phyloP scores from a whole-genome alignment of 2,329 filamentous ascomycete genomes.

The Pseudogymnoascus destructans region DNA sequence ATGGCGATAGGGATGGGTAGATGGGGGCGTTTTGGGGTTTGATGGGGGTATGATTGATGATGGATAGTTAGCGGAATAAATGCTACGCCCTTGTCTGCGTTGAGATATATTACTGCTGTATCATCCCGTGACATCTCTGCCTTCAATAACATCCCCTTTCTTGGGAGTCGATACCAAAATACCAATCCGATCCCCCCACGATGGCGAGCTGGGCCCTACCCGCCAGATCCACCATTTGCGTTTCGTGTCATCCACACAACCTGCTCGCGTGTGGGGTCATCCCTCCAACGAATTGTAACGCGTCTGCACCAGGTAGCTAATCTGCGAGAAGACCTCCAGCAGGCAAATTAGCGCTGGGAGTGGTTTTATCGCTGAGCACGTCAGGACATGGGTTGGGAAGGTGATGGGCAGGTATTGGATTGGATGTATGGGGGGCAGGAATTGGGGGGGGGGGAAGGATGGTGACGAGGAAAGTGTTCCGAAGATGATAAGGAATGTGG shows the following conservation, averaged over 20 bases:
- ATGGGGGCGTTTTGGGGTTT: conserved; percentile 9
- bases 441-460: too few relatives aligned
- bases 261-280: not conserved
- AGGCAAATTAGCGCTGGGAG: not conserved
- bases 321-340: not conserved
- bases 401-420: not conserved
- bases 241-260: not conserved
- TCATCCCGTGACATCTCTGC: not conserved
- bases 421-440: too few relatives aligned
- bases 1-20: conserved; percentile 9
- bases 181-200: too few relatives aligned
- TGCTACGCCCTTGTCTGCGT: not conserved
- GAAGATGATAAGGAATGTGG: too few relatives aligned
- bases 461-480: too few relatives aligned
- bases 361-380: not conserved
- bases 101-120: not conserved
- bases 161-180: too few relatives aligned
- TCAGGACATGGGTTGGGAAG: not conserved
- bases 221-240: not conserved
- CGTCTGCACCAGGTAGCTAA: not conserved
- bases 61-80: not conserved
- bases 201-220: not conserved
- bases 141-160: not conserved
- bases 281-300: not conserved
- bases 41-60: not conserved